Evolutionary conservation across 352 stramenopile genomes (phyloP).

Genomic region (Phytophthora citrophthora): DNA sequence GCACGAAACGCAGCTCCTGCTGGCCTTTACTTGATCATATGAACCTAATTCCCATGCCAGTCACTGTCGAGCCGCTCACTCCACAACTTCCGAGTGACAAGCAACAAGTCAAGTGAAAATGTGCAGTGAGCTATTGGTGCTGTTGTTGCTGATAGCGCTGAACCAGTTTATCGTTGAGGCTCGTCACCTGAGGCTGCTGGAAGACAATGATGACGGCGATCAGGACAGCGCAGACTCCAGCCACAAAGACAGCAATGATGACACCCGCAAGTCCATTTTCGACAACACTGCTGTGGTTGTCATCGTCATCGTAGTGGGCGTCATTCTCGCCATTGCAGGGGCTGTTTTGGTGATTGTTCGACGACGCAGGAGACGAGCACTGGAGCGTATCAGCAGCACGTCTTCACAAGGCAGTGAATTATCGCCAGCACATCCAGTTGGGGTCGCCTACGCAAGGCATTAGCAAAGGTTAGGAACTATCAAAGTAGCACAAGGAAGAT

Average conservation of each 20-base stretch:
- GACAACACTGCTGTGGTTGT: conserved; percentile 25
- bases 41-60: conserved; percentile 10
- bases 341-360: conserved; percentile 24
- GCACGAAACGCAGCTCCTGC: conserved; percentile 22
- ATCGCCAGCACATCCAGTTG: conserved; percentile 12
- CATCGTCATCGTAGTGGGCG: conserved; percentile 15
- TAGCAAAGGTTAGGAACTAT: conserved; percentile 8
- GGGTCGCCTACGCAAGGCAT: conserved; percentile 27
- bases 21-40: conserved; percentile 15
- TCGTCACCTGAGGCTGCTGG: conserved; percentile 8
- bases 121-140: conserved; percentile 1
- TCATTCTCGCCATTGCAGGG: conserved; percentile 17
- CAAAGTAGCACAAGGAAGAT: conserved; percentile 3
- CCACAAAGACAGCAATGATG: conserved; percentile 4
- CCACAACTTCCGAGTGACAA: conserved; percentile 11
- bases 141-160: conserved; percentile 5
- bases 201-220: conserved; percentile 5
- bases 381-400: conserved; percentile 28
- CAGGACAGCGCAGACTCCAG: not conserved
- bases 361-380: conserved; percentile 14
- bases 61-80: conserved; percentile 7
- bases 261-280: conserved; percentile 12
- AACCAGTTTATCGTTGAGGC: conserved; percentile 6
- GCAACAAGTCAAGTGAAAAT: conserved; percentile 14
- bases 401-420: conserved; percentile 14